These are phyloP conservation scores for Rosa lucieae DNA, from an alignment of 306 rosid species.

Conservation along the genomic window DNA sequence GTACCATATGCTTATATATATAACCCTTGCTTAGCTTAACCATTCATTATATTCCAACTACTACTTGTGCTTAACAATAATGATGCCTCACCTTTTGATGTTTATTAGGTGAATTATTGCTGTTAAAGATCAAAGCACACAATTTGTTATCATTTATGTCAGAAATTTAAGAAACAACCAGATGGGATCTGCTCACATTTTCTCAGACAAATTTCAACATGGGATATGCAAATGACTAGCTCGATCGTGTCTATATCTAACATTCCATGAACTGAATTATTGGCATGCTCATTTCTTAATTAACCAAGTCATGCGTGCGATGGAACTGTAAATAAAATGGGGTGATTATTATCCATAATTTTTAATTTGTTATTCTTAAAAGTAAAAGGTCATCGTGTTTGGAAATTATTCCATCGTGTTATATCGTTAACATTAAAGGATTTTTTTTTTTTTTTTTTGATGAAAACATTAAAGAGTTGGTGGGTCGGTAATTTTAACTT, in stretches of 20 bases:
- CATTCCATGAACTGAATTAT: background rate
- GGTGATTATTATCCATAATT: background rate
- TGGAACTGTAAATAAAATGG: background rate
- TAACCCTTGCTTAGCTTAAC: constrained; percentile 17
- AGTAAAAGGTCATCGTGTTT: too few species aligned
- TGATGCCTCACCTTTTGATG: constrained; percentile 2
- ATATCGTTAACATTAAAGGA: too few species aligned
- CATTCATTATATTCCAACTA: background rate
- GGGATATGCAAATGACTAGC: background rate
- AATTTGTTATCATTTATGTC: background rate
- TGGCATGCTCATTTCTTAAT: background rate
- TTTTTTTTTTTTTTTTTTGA: too few species aligned
- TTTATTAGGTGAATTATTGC: background rate
- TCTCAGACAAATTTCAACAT: background rate
- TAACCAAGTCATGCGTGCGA: background rate
- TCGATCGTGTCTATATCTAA: background rate
- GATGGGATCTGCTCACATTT: background rate
- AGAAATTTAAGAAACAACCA: background rate
- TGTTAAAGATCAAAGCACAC: background rate
- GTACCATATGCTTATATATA: background rate
- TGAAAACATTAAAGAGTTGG: too few species aligned
- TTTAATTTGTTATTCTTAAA: background rate
- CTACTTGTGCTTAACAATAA: constrained; percentile 5
- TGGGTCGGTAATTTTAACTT: too few species aligned
- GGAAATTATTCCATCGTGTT: too few species aligned